Conservation (phyloP, 345 rosid species). For the Pugionium dolabratum region DNA sequence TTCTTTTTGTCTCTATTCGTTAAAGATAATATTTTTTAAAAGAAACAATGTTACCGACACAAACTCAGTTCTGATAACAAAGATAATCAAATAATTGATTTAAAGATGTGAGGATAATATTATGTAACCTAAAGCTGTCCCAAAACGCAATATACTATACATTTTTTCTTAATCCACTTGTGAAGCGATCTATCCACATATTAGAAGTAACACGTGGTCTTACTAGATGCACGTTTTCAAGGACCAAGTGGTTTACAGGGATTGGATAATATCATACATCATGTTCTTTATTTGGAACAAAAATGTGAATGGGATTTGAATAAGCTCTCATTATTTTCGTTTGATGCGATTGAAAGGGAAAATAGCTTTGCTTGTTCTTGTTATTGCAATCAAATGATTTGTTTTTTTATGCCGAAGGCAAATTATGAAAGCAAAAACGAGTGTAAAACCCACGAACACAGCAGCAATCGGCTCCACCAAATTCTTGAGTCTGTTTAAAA, state of each 20-base stretch:
- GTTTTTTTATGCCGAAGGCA: conserved; percentile 62
- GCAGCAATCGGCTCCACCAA: conserved; percentile 55
- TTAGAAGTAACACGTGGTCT: background rate
- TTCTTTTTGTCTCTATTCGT: background rate
- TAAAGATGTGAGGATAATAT: conserved; percentile 31
- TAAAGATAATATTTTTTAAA: conserved; percentile 20
- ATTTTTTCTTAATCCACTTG: conserved; percentile 7
- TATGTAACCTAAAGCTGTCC: conserved; percentile 24
- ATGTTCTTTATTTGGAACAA: background rate
- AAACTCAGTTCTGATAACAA: conserved; percentile 13
- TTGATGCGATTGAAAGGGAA: too few relatives aligned
- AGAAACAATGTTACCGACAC: conserved; percentile 7
- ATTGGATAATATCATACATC: background rate
- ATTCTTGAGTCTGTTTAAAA: too few relatives aligned
- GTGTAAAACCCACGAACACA: conserved; percentile 60
- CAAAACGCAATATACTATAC: conserved; percentile 9
- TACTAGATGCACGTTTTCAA: conserved; percentile 3
- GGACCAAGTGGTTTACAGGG: conserved; percentile 19
- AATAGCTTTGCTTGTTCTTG: too few relatives aligned
- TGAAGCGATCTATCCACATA: conserved; percentile 26
- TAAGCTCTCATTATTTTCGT: background rate
- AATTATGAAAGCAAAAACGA: conserved; percentile 67
- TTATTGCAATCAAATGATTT: too few relatives aligned
- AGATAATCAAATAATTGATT: background rate
- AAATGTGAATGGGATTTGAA: conserved; percentile 6